A percentile compares a stretch with the other conserved stretches of the same genome.
phyloP scores from a whole-genome alignment of 1,284 basidiomycete species.

The Papiliotrema terrestris region DNA sequence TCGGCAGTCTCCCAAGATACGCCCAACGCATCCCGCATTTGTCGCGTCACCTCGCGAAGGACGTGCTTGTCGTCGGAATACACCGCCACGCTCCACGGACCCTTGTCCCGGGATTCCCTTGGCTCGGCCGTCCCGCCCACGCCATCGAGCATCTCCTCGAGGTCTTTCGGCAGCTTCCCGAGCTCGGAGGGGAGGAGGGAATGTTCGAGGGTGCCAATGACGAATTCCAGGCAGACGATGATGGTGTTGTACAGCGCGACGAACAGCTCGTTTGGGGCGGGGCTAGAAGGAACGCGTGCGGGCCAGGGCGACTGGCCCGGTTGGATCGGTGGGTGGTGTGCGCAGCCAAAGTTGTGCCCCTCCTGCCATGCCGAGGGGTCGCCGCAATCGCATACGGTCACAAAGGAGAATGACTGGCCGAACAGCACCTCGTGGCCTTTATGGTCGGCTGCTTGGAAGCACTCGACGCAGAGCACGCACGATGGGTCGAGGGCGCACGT shows the following conservation, averaged over 20 bases:
- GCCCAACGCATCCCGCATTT: slow-evolving; percentile 66
- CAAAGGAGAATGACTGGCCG: slow-evolving; percentile 83
- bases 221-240: slow-evolving; percentile 73
- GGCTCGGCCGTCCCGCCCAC: slow-evolving; percentile 28
- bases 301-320: slow-evolving; percentile 23
- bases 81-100: slow-evolving; percentile 78
- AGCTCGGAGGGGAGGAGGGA: slow-evolving; percentile 70
- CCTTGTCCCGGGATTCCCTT: slow-evolving; percentile 50
- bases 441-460: slow-evolving; percentile 81
- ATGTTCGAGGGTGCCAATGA: slow-evolving; percentile 78
- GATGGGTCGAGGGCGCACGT: slow-evolving; percentile 85
- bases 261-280: slow-evolving; percentile 57
- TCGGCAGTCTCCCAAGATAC: slow-evolving; percentile 49
- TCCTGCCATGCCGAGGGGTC: slow-evolving; percentile 78
- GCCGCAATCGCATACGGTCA: slow-evolving; percentile 89
- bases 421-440: slow-evolving; percentile 83
- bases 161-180: slow-evolving; percentile 58
- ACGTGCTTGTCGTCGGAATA: slow-evolving; percentile 99
- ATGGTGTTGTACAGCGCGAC: slow-evolving; percentile 70
- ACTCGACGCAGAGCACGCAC: slow-evolving; percentile 79
- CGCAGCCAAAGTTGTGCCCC: slow-evolving; percentile 59
- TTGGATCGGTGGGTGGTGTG: slow-evolving; percentile 59
- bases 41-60: slow-evolving; percentile 79
- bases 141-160: slow-evolving; percentile 53
- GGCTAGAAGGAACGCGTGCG: slow-evolving; percentile 24